Evolutionary conservation across 2,329 filamentous ascomycete species (phyloP).

Genomic region (Taxawa tesnikishii): DNA sequence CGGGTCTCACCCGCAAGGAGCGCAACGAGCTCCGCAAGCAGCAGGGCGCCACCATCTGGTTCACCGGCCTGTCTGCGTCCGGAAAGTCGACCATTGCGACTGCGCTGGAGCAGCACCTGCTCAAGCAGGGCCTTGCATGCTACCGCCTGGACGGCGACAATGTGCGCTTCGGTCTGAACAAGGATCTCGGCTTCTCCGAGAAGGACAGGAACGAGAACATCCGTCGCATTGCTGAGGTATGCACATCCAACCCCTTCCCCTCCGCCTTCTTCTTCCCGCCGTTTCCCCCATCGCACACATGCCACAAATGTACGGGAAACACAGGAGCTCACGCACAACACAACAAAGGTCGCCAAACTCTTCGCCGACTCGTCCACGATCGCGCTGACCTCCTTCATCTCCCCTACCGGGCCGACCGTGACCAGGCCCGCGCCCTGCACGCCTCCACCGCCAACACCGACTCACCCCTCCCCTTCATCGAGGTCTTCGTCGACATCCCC

Average conservation of each 20-base stretch:
- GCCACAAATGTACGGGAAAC: not conserved
- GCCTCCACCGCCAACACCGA: constrained; percentile 44
- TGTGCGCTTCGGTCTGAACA: constrained; percentile 94
- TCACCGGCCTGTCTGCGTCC: constrained; percentile 89
- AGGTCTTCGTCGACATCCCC: constrained; percentile 86
- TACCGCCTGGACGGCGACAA: constrained; percentile 98
- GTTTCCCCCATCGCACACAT: not conserved
- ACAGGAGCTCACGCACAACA: too few species aligned
- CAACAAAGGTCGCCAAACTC: constrained; percentile 72
- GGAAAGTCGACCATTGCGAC: constrained; percentile 97
- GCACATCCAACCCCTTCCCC: constrained; percentile 1
- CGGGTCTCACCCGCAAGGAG: constrained; percentile 66
- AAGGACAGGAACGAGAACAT: constrained; percentile 96
- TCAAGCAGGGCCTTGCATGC: constrained; percentile 69
- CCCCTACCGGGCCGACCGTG: constrained; percentile 76
- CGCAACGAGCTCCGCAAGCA: constrained; percentile 67
- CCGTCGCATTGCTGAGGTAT: constrained; percentile 73
- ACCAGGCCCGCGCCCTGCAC: constrained; percentile 72
- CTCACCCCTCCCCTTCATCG: constrained; percentile 68
- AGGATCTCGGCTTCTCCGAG: constrained; percentile 90
- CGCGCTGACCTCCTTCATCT: constrained; percentile 93
- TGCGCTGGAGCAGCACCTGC: constrained; percentile 90
- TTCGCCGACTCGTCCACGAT: constrained; percentile 85
- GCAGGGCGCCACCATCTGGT: constrained; percentile 89
- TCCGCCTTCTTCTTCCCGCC: not conserved